Base-by-base conservation (phyloP, 2,329 filamentous ascomycete genomes). In the Ophiostoma angusticollis region DNA sequence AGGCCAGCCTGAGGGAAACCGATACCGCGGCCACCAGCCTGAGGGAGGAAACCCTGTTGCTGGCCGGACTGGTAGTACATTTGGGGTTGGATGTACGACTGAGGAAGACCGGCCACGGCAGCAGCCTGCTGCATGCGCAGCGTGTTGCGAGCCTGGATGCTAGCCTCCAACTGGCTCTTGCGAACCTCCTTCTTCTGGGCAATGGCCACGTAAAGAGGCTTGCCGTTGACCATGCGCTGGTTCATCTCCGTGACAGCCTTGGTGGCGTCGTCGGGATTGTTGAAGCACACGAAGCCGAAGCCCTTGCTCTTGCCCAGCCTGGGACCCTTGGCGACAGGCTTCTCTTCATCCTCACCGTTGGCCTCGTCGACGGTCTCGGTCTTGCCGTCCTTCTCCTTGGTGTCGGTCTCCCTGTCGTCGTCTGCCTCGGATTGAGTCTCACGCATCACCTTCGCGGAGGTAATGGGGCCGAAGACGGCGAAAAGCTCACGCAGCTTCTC, bases 241-340 rank as follows among this genome's bases (percentile, higher is more conserved):
- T 98, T 98, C 85, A 96, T 95, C 65, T 98, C 91, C 45, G 87
- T 86, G 49, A 98, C 89, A 49, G 91, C 91, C 78, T 96, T 96
- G 67, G 89, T 95, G 50, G 91, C 91, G 62, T 98, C 91, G 55
- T 98, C 91, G 45, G 91, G 87, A 73, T 93, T 96, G 75, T 84
- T 91, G 72, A 98, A 98, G 82, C 91, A 98, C 58, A 98, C 91
- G 63, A 98, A 98, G 54, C 91, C 91, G 61, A 98, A 98, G 61
- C 91, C 91, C 74, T 96, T 98, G 80, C 86, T 94, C 83, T 96
- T 96, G 61, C 91, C 91, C 45, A 93, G 73, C 67, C 72, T 78
- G 61, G 72, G 73, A 47, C 76, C 72, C 62, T 79, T 77, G 58
- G 75, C 67, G 25, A 75, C 70, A 35, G 69, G 51, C 61, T 78